phyloP scores from a whole-genome alignment of 108 stramenopile species.

The Pseudonitzschia pungens region DNA sequence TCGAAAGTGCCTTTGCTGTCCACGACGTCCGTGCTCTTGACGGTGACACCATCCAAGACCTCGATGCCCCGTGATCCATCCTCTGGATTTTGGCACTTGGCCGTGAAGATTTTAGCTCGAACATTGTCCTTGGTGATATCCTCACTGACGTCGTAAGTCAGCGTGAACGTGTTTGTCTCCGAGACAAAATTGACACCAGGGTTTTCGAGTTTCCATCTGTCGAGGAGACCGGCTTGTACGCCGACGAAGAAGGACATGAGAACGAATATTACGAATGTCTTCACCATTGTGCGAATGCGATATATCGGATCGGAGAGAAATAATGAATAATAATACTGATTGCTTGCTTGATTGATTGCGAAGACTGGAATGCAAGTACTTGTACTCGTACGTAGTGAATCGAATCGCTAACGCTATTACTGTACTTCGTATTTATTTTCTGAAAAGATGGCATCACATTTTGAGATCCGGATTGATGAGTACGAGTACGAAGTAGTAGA shows the following conservation, averaged over 20 bases:
- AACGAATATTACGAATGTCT: background rate
- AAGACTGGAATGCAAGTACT: no score
- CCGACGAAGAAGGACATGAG: background rate
- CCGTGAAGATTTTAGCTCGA: background rate
- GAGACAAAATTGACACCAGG: background rate
- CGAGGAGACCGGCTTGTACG: background rate
- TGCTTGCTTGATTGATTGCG: no score
- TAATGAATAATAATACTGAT: no score
- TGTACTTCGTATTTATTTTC: no score
- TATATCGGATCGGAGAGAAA: no score
- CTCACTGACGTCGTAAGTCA: background rate
- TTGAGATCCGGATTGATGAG: no score
- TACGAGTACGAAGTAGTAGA: no score
- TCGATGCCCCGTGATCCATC: background rate
- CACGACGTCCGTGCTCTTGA: background rate
- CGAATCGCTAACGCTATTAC: no score
- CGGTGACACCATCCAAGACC: background rate
- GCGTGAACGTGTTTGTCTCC: background rate
- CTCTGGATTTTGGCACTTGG: slow-evolving; percentile 1
- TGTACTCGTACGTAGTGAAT: no score
- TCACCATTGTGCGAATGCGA: background rate
- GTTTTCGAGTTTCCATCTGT: slow-evolving; percentile 2
- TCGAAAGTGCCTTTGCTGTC: background rate
- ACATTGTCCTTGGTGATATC: background rate
- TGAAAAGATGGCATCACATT: no score